Base-by-base conservation (phyloP, 2,329 filamentous ascomycete genomes). In the Fusarium sp. region DNA sequence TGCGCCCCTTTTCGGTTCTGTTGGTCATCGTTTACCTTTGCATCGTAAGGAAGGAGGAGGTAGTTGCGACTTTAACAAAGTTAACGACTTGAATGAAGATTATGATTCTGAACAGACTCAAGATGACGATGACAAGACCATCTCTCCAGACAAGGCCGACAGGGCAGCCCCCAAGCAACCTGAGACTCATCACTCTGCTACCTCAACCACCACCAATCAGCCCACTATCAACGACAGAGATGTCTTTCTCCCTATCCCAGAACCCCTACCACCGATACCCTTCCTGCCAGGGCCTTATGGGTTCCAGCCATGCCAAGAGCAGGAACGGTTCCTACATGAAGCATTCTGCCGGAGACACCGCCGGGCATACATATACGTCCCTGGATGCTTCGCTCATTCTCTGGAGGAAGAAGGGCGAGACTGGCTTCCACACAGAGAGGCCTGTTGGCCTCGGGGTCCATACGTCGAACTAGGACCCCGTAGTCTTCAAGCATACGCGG, bases 271-370 rank as follows among this genome's bases (percentile, higher is more conserved):
- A 24, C 12, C 62, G 2, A n/a, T 56, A 0, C 40, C 31, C 4
- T 55, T 71, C 16, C 31, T 71, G 11, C 69, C 69, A 29, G 58
- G 40, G 5, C 67, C 44, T 0, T 22, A 61, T 4, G 49, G 59
- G 5, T 31, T 16, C 38, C 57, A 11, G 42, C 57, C 42, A 46
- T 46, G 14, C 14, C 42, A 46, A 24, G 16, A 17, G 14, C 42
- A 46, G 9, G 42, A 46, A 24, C 14, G 10, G 16, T 46, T 46
- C 22, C 8, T 46, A 46, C 14, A 24, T 16, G 4, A 24, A 2
- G 42, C 42, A 1, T 46, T 46, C 42, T 24, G 57, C 10, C 63
- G 74, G 12, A 55, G 62, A 1, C 71, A 57, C 11, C 59, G 62
- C 1, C 10, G 57, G 8, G 44, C 42, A 9, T 64, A 33, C 31